phyloP scores from a whole-genome alignment of 805 yeast genomes.

The Lachancea cidri region DNA sequence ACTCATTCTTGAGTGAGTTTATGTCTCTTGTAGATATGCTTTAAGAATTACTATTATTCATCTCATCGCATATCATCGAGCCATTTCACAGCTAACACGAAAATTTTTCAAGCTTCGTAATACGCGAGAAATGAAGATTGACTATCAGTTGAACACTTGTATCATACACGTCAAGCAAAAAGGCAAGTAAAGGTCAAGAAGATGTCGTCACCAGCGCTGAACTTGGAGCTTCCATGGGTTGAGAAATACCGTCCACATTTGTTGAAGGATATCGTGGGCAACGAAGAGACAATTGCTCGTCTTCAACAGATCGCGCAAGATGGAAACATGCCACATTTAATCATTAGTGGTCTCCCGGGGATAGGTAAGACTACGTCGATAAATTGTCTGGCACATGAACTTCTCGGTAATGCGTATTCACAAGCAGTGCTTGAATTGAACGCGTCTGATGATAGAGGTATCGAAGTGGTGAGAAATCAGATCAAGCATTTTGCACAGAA shows the following conservation, averaged over 20 bases:
- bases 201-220: conserved; percentile 6
- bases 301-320: conserved; percentile 78
- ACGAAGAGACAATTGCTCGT: conserved; percentile 82
- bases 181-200: background rate
- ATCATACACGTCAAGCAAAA: no score
- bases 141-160: no score
- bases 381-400: conserved; percentile 79
- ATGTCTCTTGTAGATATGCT: background rate
- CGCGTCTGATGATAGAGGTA: conserved; percentile 97
- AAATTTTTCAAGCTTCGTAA: background rate
- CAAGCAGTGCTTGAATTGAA: conserved; percentile 90
- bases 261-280: conserved; percentile 86
- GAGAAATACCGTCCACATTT: conserved; percentile 87
- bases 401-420: conserved; percentile 64
- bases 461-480: conserved; percentile 89
- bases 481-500: conserved; percentile 96
- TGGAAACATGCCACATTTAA: conserved; percentile 96
- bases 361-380: conserved; percentile 96
- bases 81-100: no score
- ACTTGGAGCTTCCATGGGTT: conserved; percentile 54
- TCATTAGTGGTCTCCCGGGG: conserved; percentile 94
- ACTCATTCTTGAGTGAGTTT: background rate
- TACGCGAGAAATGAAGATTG: background rate
- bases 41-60: background rate
- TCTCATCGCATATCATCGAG: no score